phyloP scores from a whole-genome alignment of 345 rosid genomes.

The Murraya paniculata region DNA sequence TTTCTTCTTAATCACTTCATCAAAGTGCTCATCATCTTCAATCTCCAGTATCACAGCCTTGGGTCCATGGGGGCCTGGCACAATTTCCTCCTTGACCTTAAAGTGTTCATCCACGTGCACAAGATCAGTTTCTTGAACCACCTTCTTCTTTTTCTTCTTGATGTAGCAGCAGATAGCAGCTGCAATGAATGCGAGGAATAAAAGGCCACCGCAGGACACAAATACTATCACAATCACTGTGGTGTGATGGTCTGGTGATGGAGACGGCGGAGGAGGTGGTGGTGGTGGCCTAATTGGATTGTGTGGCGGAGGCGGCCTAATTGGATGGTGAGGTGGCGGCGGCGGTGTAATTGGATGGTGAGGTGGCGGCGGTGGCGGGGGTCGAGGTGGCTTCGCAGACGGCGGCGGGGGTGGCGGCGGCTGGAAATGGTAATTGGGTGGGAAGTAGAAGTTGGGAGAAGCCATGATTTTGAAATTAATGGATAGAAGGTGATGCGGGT shows the following conservation, averaged over 20 bases:
- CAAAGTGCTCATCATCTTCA: constrained; percentile 54
- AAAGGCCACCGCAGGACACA: constrained; percentile 54
- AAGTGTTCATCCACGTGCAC: constrained; percentile 51
- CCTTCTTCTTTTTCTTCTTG: constrained; percentile 50
- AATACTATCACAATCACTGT: constrained; percentile 51
- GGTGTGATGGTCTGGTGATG: constrained; percentile 45
- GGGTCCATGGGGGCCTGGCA: constrained; percentile 48
- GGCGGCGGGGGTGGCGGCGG: constrained; percentile 6
- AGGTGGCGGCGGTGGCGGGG: too few species aligned
- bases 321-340: constrained; percentile 2
- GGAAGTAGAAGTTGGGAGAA: constrained; percentile 31
- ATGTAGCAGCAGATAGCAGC: constrained; percentile 39
- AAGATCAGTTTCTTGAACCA: constrained; percentile 21
- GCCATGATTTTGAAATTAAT: constrained; percentile 31
- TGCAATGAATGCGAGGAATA: constrained; percentile 47
- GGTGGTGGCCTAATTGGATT: constrained; percentile 20
- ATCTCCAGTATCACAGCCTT: constrained; percentile 41
- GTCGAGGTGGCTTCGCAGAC: background rate
- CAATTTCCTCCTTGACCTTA: constrained; percentile 55
- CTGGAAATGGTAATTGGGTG: constrained; percentile 19
- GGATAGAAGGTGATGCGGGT: background rate
- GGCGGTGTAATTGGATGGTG: too few species aligned
- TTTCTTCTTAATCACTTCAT: constrained; percentile 37
- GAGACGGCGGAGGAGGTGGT: constrained; percentile 24
- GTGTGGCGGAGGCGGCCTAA: constrained; percentile 21